These are phyloP conservation scores for Deuterostichococcus epilithicus DNA, from an alignment of 139 green algal species.

Conservation along the genomic window DNA sequence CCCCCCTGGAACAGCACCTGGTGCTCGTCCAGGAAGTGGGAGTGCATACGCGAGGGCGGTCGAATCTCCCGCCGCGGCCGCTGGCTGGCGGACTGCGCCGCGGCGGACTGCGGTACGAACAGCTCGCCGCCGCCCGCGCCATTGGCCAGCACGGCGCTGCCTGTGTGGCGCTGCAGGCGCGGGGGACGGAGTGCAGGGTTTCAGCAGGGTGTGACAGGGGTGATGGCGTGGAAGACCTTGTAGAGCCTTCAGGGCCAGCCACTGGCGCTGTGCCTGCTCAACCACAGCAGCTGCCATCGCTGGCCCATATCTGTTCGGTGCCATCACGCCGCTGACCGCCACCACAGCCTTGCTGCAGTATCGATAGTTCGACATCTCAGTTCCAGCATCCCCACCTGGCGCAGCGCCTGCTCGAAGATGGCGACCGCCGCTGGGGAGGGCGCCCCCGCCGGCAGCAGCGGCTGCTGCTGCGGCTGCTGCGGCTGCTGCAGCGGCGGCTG, in stretches of 20 bases:
- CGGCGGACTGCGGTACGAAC: not conserved
- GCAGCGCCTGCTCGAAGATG: not conserved
- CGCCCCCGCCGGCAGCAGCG: too few species aligned
- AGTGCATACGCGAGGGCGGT: conserved; percentile 1
- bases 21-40: not conserved
- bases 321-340: too few species aligned
- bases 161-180: not conserved
- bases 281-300: too few species aligned
- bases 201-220: too few species aligned
- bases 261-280: too few species aligned
- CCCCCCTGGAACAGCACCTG: not conserved
- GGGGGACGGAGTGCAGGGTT: too few species aligned
- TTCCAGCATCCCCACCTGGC: too few species aligned
- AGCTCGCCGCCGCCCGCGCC: not conserved
- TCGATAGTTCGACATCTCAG: too few species aligned
- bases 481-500: not conserved
- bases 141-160: not conserved
- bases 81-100: not conserved
- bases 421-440: not conserved
- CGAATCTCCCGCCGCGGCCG: conserved; percentile 7
- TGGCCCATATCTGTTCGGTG: too few species aligned
- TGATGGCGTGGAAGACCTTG: too few species aligned
- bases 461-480: not conserved
- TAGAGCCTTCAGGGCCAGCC: too few species aligned
- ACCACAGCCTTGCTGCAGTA: too few species aligned